Conservation (phyloP, 306 rosid genomes). For the Prunus mume region DNA sequence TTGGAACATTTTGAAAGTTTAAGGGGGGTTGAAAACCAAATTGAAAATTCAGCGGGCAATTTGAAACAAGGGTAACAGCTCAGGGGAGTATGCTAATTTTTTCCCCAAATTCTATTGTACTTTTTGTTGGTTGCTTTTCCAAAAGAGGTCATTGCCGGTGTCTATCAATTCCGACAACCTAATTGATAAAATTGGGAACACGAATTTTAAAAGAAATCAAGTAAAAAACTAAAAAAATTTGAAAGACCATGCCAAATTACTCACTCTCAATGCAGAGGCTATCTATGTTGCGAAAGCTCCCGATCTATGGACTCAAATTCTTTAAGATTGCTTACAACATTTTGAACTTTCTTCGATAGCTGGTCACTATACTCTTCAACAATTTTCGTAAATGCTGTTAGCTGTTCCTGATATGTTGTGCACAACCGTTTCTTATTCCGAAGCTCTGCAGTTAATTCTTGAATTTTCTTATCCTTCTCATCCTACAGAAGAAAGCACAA, state of each 20-base stretch:
- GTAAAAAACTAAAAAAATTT: background rate
- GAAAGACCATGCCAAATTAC: constrained; percentile 24
- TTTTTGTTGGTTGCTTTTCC: background rate
- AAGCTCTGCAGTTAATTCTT: constrained; percentile 81
- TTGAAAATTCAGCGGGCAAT: too few species aligned
- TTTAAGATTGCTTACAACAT: constrained; percentile 68
- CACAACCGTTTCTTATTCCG: constrained; percentile 83
- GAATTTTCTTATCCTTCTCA: constrained; percentile 89
- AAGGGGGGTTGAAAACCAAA: too few species aligned
- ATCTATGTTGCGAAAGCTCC: constrained; percentile 54
- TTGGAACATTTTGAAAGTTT: too few species aligned
- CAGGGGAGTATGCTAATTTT: too few species aligned
- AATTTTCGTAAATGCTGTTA: constrained; percentile 59
- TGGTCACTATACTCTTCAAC: constrained; percentile 81
- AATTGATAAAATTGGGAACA: background rate
- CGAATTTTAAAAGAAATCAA: background rate
- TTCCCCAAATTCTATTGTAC: background rate
- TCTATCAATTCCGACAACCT: background rate
- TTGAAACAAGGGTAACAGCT: too few species aligned
- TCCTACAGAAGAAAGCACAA: constrained; percentile 46
- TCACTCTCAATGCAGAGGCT: constrained; percentile 40
- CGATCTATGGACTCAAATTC: constrained; percentile 64
- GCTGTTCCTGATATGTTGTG: constrained; percentile 74
- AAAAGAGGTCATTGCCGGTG: background rate
- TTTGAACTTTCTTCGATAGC: constrained; percentile 63